A percentile compares a stretch with the other conserved stretches of the same genome.
Evolutionary conservation across 2,329 filamentous ascomycete genomes (phyloP).

Genomic region (Fusarium citri): DNA sequence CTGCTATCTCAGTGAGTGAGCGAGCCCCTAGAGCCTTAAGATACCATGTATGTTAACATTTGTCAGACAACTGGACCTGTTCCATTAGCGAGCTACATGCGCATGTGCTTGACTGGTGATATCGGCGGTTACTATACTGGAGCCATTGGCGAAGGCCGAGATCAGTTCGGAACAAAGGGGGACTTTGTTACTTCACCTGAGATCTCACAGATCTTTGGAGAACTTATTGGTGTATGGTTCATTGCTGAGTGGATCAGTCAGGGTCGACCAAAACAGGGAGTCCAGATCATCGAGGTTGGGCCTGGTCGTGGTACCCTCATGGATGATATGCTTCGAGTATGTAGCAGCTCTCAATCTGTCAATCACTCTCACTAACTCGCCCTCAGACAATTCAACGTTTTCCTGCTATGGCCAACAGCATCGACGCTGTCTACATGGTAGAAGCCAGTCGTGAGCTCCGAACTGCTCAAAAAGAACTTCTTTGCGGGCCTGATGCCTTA

Average conservation of each 20-base stretch:
- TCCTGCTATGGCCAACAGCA: slow-evolving; percentile 77
- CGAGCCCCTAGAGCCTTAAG: background rate
- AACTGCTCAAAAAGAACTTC: slow-evolving; percentile 79
- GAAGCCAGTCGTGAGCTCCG: slow-evolving; percentile 89
- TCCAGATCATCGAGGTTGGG: slow-evolving; percentile 93
- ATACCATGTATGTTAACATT: background rate
- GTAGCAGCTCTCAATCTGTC: slow-evolving; percentile 41
- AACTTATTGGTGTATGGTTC: slow-evolving; percentile 93
- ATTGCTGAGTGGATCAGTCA: slow-evolving; percentile 97
- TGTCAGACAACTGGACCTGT: slow-evolving; percentile 81
- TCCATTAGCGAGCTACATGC: slow-evolving; percentile 95
- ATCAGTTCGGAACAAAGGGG: slow-evolving; percentile 92
- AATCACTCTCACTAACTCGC: background rate
- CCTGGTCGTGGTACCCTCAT: slow-evolving; percentile 95
- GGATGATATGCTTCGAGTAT: slow-evolving; percentile 92
- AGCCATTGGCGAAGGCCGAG: slow-evolving; percentile 72
- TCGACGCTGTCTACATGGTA: slow-evolving; percentile 92
- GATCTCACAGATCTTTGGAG: slow-evolving; percentile 96
- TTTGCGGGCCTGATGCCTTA: slow-evolving; percentile 78
- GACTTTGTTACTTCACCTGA: slow-evolving; percentile 98
- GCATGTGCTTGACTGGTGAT: slow-evolving; percentile 94
- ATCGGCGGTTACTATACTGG: slow-evolving; percentile 94
- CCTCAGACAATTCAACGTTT: slow-evolving; percentile 84
- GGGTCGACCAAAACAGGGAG: slow-evolving; percentile 76
- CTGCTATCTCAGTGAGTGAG: slow-evolving; percentile 79